Conservation (phyloP, 129 eudicot species). For the Apium graveolens region DNA sequence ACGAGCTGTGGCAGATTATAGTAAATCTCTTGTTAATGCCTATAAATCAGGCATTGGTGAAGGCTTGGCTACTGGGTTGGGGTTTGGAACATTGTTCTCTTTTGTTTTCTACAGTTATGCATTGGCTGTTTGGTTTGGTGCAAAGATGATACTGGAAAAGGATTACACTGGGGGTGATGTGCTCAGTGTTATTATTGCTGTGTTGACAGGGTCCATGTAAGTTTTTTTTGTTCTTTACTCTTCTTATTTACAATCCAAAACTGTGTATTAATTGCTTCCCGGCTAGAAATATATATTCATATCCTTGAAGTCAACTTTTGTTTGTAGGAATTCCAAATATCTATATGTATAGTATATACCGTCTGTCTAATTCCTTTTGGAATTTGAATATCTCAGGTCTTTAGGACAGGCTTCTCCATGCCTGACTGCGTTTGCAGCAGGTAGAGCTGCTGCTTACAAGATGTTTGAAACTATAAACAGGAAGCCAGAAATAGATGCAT, state of each 20-base stretch:
- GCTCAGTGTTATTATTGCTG: constrained; percentile 43
- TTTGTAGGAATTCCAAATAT: background rate
- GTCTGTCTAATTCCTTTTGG: background rate
- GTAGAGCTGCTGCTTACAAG: constrained; percentile 49
- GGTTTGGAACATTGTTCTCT: constrained; percentile 34
- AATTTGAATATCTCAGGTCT: constrained; percentile 23
- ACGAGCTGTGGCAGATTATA: constrained; percentile 36
- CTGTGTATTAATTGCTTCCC: background rate
- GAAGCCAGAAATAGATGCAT: constrained; percentile 44
- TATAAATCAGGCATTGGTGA: constrained; percentile 39
- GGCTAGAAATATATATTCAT: background rate
- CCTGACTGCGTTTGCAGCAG: constrained; percentile 41
- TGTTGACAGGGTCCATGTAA: constrained; percentile 51
- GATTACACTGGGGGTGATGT: constrained; percentile 45
- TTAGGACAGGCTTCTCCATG: constrained; percentile 51
- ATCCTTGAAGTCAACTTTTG: background rate
- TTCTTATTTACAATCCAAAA: background rate
- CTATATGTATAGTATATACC: background rate
- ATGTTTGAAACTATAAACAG: constrained; percentile 44
- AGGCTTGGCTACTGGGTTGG: constrained; percentile 44
- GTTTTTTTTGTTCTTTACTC: constrained; percentile 8
- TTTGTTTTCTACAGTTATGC: constrained; percentile 37
- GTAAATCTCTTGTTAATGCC: constrained; percentile 34
- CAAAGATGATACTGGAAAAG: constrained; percentile 35
- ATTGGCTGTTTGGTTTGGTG: constrained; percentile 55